phyloP scores from a whole-genome alignment of 1,139 yeast genomes.

The Yamadazyma buinensis region DNA sequence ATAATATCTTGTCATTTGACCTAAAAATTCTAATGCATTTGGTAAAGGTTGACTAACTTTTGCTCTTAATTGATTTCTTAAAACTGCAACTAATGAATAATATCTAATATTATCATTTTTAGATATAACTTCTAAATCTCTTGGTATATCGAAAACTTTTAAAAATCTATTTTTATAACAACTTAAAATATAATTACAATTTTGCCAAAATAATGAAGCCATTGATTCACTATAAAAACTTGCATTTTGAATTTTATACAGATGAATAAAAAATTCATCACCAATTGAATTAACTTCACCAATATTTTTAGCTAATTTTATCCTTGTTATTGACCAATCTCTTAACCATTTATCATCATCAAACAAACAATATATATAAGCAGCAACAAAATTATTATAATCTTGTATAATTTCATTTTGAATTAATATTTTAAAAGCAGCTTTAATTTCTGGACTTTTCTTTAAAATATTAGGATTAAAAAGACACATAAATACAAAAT shows the following conservation, averaged over 20 bases:
- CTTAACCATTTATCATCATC: conserved; percentile 47
- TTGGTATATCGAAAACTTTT: conserved; percentile 38
- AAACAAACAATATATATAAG: conserved; percentile 48
- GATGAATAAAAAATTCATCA: conserved; percentile 53
- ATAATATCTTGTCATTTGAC: conserved; percentile 35
- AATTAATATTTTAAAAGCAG: conserved; percentile 17
- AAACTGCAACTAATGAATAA: conserved; percentile 43
- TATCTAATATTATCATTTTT: conserved; percentile 34
- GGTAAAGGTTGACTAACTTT: conserved; percentile 54
- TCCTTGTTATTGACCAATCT: conserved; percentile 38
- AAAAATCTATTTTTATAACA: conserved; percentile 36
- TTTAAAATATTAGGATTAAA: conserved; percentile 48
- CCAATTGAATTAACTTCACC: conserved; percentile 10
- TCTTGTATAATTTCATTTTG: neutral
- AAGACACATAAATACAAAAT: conserved; percentile 5
- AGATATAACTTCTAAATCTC: conserved; percentile 41
- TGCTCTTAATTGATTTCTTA: conserved; percentile 49
- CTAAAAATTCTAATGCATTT: conserved; percentile 44
- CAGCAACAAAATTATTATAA: conserved; percentile 32
- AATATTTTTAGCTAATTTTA: neutral
- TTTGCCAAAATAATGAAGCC: conserved; percentile 54
- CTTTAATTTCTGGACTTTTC: conserved; percentile 25
- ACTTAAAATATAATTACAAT: conserved; percentile 36
- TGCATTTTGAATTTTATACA: conserved; percentile 52
- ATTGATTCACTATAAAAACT: conserved; percentile 37